phyloP scores from a whole-genome alignment of 148 eudicot genomes.

The Tetragonia tetragonoides region DNA sequence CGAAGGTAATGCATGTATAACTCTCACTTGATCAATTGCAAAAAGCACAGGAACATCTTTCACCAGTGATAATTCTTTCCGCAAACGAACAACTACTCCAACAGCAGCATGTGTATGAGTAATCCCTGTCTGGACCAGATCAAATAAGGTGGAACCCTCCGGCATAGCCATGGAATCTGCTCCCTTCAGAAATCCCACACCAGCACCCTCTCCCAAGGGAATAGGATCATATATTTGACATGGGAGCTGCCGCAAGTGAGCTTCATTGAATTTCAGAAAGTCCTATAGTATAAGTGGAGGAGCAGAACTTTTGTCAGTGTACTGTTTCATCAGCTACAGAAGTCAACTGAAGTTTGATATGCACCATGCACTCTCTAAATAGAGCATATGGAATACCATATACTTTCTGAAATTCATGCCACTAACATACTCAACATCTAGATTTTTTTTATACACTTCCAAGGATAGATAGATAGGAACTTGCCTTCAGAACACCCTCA shows the following conservation, averaged over 20 bases:
- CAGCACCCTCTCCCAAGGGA: conserved; percentile 89
- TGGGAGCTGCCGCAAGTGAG: conserved; percentile 50
- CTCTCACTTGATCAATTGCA: conserved; percentile 88
- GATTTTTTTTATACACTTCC: neutral
- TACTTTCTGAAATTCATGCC: neutral
- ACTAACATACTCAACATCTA: neutral
- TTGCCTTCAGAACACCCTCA: conserved; percentile 71
- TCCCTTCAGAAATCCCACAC: conserved; percentile 82
- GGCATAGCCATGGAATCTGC: conserved; percentile 66
- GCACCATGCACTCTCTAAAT: neutral
- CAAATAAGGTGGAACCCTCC: conserved; percentile 68
- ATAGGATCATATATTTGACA: conserved; percentile 79
- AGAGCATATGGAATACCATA: neutral
- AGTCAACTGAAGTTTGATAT: neutral
- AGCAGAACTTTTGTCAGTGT: conserved; percentile 8
- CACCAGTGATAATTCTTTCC: conserved; percentile 79
- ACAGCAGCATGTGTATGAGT: conserved; percentile 81
- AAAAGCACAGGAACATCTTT: conserved; percentile 77
- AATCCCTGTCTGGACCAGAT: conserved; percentile 72
- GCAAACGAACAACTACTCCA: conserved; percentile 81
- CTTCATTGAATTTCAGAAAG: conserved; percentile 64
- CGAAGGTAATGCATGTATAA: conserved; percentile 1
- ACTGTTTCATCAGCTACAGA: conserved; percentile 12
- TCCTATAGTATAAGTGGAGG: conserved; percentile 43
- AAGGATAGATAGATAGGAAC: conserved; percentile 13